Conservation (phyloP, 1,284 basidiomycete species). For the Papiliotrema fonsecae region DNA sequence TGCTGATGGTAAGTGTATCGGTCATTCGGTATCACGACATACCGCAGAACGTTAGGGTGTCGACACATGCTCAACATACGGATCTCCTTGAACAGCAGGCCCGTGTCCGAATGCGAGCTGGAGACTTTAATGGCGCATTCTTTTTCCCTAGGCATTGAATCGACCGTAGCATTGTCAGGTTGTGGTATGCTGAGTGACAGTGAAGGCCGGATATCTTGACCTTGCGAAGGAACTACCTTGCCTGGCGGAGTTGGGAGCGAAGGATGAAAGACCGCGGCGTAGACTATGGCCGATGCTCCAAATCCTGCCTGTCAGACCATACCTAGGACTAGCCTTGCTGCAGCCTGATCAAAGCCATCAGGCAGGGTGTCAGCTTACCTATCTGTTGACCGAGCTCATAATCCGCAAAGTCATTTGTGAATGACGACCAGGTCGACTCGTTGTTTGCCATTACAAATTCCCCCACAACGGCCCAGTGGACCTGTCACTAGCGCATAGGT, state of each 20-base stretch:
- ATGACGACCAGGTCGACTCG: constrained; percentile 28
- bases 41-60: constrained; percentile 42
- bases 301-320: constrained; percentile 24
- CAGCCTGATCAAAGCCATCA: neutral
- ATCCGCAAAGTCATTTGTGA: constrained; percentile 27
- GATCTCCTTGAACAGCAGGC: constrained; percentile 31
- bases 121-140: constrained; percentile 42
- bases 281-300: constrained; percentile 40
- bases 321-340: neutral
- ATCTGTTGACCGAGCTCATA: constrained; percentile 36
- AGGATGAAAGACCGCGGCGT: constrained; percentile 24
- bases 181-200: too few species aligned
- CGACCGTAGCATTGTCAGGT: too few species aligned
- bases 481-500: too few species aligned
- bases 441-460: too few species aligned
- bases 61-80: constrained; percentile 31
- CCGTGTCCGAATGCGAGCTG: constrained; percentile 27
- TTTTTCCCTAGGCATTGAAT: constrained; percentile 8
- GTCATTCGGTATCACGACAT: constrained; percentile 3
- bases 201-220: too few species aligned
- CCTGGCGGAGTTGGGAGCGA: constrained; percentile 1
- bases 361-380: constrained; percentile 17
- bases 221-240: too few species aligned
- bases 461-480: too few species aligned
- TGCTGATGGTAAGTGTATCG: constrained; percentile 14